Evolutionary conservation across 2,329 filamentous ascomycete genomes (phyloP).

Genomic region (Diaporthe longicolla): DNA sequence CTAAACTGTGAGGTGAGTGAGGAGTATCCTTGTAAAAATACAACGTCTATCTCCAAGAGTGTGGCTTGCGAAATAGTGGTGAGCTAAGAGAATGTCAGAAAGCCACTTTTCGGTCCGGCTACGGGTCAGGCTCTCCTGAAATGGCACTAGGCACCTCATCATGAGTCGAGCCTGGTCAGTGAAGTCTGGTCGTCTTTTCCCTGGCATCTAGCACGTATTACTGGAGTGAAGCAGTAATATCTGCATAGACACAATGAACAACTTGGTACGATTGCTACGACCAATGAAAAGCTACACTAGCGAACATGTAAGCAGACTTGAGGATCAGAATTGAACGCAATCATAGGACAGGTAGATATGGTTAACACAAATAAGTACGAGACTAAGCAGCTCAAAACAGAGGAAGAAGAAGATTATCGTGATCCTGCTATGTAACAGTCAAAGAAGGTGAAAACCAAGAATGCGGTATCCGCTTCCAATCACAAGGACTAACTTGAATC

Average conservation of each 20-base stretch:
- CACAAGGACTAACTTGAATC: background rate
- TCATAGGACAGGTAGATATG: background rate
- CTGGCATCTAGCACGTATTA: too few relatives aligned
- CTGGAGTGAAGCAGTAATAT: too few relatives aligned
- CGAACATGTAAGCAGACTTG: background rate
- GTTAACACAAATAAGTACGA: background rate
- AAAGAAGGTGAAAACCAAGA: background rate
- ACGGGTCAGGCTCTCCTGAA: background rate
- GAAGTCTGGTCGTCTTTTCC: background rate
- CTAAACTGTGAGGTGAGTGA: background rate
- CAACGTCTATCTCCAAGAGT: conserved; percentile 18
- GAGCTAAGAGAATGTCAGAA: background rate
- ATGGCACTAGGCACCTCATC: background rate
- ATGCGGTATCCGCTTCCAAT: background rate
- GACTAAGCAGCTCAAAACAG: background rate
- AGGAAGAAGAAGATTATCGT: background rate
- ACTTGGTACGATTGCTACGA: background rate
- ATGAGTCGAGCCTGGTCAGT: background rate
- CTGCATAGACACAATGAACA: background rate
- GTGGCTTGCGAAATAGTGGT: background rate
- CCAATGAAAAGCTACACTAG: background rate
- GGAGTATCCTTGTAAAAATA: conserved; percentile 8
- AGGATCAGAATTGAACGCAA: too few relatives aligned
- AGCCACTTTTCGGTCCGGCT: background rate
- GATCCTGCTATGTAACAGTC: background rate